Conservation (phyloP, 1,284 basidiomycete genomes). For the Rhodotorula glutinis region DNA sequence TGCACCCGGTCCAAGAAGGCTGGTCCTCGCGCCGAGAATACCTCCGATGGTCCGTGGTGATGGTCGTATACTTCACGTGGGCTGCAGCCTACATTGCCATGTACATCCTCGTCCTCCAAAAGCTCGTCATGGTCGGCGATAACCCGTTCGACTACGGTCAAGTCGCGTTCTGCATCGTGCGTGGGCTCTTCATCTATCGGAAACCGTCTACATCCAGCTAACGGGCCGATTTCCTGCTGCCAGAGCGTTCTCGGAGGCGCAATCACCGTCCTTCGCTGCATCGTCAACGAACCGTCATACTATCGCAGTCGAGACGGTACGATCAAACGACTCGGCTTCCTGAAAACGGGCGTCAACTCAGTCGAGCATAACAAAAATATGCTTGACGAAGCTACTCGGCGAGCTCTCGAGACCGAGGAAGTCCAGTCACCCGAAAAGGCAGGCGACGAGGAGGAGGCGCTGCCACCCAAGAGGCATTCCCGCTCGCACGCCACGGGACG, state of each 20-base stretch:
- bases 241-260: not conserved
- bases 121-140: constrained; percentile 19
- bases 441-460: no score
- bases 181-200: not conserved
- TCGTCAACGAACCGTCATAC: not conserved
- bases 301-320: not conserved
- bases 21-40: not conserved
- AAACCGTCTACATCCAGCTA: no score
- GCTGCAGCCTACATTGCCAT: not conserved
- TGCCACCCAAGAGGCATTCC: no score
- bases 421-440: no score
- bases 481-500: no score
- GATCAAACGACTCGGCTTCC: not conserved
- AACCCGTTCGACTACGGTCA: constrained; percentile 27
- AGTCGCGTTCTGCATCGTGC: constrained; percentile 2
- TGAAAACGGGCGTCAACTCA: not conserved
- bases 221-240: not conserved
- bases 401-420: no score
- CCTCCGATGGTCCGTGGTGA: not conserved
- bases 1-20: not conserved
- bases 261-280: not conserved
- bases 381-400: not conserved
- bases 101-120: constrained; percentile 5
- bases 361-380: not conserved
- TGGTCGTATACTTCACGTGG: not conserved